Evolutionary conservation across 116 monocot species (phyloP).

Genomic region (Cymodocea nodosa): DNA sequence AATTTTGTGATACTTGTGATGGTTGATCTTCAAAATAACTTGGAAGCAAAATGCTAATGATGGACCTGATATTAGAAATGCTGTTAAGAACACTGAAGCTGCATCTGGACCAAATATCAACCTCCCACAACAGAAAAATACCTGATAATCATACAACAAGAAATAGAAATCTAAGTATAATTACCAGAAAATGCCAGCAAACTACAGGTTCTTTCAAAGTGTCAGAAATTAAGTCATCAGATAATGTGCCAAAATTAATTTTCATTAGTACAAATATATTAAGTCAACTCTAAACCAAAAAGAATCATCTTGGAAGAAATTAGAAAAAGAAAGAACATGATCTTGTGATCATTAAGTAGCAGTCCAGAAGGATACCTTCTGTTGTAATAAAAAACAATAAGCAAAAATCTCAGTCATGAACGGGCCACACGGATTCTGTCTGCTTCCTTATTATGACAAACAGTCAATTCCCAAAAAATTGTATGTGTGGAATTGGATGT

Average conservation of each 20-base stretch:
- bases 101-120: conserved; percentile 89
- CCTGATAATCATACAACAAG: conserved; percentile 14
- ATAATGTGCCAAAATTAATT: background rate
- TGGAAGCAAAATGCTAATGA: conserved; percentile 32
- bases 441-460: too few species aligned
- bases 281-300: too few species aligned
- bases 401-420: too few species aligned
- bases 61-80: conserved; percentile 59
- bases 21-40: conserved; percentile 27
- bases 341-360: too few species aligned
- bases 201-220: background rate
- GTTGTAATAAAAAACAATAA: too few species aligned
- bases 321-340: too few species aligned
- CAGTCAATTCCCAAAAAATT: too few species aligned
- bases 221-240: background rate
- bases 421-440: too few species aligned
- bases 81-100: conserved; percentile 45
- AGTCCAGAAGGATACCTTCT: too few species aligned
- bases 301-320: too few species aligned
- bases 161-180: background rate
- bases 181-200: background rate
- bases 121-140: conserved; percentile 64
- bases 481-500: too few species aligned
- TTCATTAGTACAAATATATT: background rate
- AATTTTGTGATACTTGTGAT: background rate